These are phyloP conservation scores for Ustilago shanxiensis DNA, from an alignment of 1,284 basidiomycete genomes.

Conservation along the genomic window DNA sequence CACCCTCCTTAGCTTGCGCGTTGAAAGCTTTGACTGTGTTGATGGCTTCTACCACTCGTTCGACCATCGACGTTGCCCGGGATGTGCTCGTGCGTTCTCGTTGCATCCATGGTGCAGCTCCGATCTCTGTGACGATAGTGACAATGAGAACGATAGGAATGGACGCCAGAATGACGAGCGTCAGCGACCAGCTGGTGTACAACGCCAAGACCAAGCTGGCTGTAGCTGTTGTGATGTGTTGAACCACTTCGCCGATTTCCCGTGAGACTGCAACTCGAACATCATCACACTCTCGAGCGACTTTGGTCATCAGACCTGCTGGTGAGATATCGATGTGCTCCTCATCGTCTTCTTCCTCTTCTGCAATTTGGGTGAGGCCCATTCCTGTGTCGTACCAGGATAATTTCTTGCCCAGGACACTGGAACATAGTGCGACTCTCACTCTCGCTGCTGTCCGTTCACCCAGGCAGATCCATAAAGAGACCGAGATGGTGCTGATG, in stretches of 20 bases:
- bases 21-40: constrained; percentile 97
- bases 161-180: constrained; percentile 89
- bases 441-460: constrained; percentile 83
- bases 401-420: constrained; percentile 81
- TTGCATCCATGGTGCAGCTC: constrained; percentile 76
- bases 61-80: constrained; percentile 81
- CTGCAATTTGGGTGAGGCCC: constrained; percentile 13
- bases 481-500: constrained; percentile 81
- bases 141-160: constrained; percentile 83
- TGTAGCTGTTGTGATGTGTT: constrained; percentile 83
- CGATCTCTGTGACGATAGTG: constrained; percentile 79
- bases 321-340: constrained; percentile 72
- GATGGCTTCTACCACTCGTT: constrained; percentile 83
- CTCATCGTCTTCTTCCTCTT: constrained; percentile 50
- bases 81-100: constrained; percentile 79
- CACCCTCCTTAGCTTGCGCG: constrained; percentile 78
- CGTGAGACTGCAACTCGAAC: constrained; percentile 86
- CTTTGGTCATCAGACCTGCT: constrained; percentile 93
- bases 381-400: constrained; percentile 70
- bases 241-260: constrained; percentile 81
- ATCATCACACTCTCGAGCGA: constrained; percentile 93
- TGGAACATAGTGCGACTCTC: constrained; percentile 78
- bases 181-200: constrained; percentile 82
- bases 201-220: constrained; percentile 87
- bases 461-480: constrained; percentile 88